A percentile compares a stretch with the other conserved stretches of the same genome.
These are phyloP conservation scores for Monosporozyma unispora DNA, from an alignment of 805 yeast genomes.

Conservation along the genomic window DNA sequence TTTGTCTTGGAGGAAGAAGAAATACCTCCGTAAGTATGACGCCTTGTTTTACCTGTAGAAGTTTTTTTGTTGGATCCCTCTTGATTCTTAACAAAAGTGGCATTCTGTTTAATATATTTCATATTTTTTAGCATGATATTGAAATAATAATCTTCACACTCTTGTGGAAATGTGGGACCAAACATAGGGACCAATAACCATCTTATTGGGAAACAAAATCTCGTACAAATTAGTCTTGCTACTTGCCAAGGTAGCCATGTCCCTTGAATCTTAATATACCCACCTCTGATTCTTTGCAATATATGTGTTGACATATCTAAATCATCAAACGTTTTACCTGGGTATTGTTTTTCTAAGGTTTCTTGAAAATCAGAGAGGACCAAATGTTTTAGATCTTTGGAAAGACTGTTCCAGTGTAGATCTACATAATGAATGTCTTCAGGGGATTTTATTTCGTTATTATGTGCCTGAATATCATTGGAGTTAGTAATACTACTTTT, in stretches of 20 bases:
- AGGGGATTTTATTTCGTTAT: not conserved
- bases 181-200: conserved; percentile 71
- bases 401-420: conserved; percentile 27
- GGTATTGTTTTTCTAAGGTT: conserved; percentile 7
- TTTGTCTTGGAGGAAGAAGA: not conserved
- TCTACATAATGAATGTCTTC: conserved; percentile 19
- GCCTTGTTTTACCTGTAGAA: not conserved
- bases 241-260: conserved; percentile 79
- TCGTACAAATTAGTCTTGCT: conserved; percentile 57
- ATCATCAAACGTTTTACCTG: conserved; percentile 6
- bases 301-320: conserved; percentile 13
- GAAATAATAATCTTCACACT: conserved; percentile 21
- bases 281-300: conserved; percentile 72
- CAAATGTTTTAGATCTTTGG: conserved; percentile 13
- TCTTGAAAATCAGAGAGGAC: conserved; percentile 12
- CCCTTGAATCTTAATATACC: conserved; percentile 86
- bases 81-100: not conserved
- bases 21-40: not conserved
- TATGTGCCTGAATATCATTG: not conserved
- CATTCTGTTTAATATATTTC: not conserved
- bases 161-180: conserved; percentile 50
- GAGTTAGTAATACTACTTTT: conserved; percentile 4
- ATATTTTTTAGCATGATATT: not conserved
- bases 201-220: conserved; percentile 72
- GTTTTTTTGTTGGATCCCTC: not conserved